Conservation (phyloP, 106 monocot species). For the Dendrobium nobile region DNA sequence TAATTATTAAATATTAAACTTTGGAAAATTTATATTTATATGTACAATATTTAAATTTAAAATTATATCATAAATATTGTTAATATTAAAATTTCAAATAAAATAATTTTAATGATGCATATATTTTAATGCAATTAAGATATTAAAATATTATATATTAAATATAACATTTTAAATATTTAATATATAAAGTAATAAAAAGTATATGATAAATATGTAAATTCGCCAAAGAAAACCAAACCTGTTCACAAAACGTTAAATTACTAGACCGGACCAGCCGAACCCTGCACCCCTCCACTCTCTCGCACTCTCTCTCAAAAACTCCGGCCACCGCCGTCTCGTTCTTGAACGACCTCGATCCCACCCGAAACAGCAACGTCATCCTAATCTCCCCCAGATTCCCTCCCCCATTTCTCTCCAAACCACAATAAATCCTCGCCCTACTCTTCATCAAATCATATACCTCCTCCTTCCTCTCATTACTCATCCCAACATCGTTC, state of each 20-base stretch:
- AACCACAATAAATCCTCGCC: conserved; percentile 50
- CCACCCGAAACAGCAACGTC: conserved; percentile 41
- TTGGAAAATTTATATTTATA: too few species aligned
- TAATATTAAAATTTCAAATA: too few species aligned
- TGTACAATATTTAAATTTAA: too few species aligned
- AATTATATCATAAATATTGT: too few species aligned
- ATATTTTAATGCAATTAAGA: too few species aligned
- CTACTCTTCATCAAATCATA: conserved; percentile 69
- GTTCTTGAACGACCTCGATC: conserved; percentile 60
- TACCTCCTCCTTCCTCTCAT: conserved; percentile 15
- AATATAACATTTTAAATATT: too few species aligned
- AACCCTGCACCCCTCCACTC: conserved; percentile 40
- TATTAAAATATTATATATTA: too few species aligned
- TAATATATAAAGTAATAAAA: too few species aligned
- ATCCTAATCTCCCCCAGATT: conserved; percentile 13
- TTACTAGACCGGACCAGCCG: conserved; percentile 30
- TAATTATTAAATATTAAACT: too few species aligned
- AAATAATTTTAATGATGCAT: too few species aligned
- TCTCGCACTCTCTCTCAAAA: conserved; percentile 45
- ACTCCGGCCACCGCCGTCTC: conserved; percentile 42
- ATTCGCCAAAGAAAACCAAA: not conserved
- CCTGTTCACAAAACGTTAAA: conserved; percentile 79
- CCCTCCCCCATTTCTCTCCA: not conserved
- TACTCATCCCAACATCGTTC: conserved; percentile 36
- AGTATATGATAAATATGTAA: too few species aligned